A percentile compares a stretch with the other conserved stretches of the same genome.
Evolutionary conservation across 495 filamentous ascomycete genomes (phyloP).

Genomic region (Tuber borchii): DNA sequence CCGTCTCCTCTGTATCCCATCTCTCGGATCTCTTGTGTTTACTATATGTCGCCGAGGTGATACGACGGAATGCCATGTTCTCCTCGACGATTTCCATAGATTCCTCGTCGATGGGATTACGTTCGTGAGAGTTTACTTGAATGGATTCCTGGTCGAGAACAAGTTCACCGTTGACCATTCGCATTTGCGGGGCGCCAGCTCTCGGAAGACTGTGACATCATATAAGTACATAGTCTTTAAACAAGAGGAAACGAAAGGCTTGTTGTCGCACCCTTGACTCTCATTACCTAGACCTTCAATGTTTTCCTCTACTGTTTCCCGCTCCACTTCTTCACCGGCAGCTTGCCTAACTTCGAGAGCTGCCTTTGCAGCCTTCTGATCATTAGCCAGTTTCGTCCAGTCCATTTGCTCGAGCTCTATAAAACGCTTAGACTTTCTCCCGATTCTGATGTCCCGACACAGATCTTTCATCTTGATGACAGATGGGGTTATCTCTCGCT

Average conservation of each 20-base stretch:
- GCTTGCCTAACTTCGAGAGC: conserved; percentile 17
- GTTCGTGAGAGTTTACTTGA: conserved; percentile 70
- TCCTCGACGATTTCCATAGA: conserved; percentile 66
- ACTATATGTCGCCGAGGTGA: conserved; percentile 67
- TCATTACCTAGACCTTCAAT: conserved; percentile 19
- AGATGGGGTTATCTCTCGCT: conserved; percentile 59
- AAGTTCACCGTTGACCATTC: conserved; percentile 77
- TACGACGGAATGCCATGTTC: conserved; percentile 69
- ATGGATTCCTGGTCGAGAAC: conserved; percentile 70
- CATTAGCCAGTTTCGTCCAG: conserved; percentile 23
- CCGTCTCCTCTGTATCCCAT: conserved; percentile 72
- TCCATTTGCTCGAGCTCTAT: conserved; percentile 49
- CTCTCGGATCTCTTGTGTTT: conserved; percentile 62
- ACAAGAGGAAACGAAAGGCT: conserved; percentile 20
- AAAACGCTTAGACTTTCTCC: conserved; percentile 69
- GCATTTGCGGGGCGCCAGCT: conserved; percentile 52
- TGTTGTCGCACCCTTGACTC: conserved; percentile 25
- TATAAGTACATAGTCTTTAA: neutral
- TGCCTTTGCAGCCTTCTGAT: conserved; percentile 16
- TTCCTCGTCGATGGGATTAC: conserved; percentile 53
- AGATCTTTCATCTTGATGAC: conserved; percentile 77
- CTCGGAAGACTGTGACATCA: neutral
- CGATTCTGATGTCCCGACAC: conserved; percentile 66
- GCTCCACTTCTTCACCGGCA: conserved; percentile 21
- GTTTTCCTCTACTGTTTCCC: conserved; percentile 29